A percentile compares a stretch with the other conserved stretches of the same genome.
These are phyloP conservation scores for Psilocybe tampanensis DNA, from an alignment of 768 basidiomycete species.

Conservation along the genomic window DNA sequence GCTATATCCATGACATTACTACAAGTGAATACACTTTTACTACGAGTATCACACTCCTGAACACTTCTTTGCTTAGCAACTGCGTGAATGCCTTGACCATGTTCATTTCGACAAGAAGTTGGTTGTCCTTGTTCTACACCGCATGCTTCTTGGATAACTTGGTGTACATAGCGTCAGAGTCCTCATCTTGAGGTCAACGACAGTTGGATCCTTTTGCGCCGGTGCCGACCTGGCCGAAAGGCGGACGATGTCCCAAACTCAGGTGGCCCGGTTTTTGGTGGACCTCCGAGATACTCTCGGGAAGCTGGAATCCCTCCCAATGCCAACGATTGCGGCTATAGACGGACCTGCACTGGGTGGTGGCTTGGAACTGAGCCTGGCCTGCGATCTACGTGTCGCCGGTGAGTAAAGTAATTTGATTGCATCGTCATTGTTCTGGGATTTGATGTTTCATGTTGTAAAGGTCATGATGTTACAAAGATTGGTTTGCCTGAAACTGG, in stretches of 20 bases:
- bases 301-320: constrained; percentile 77
- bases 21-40: constrained; percentile 43
- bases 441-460: background rate
- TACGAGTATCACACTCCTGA: background rate
- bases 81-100: constrained; percentile 66
- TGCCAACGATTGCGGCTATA: constrained; percentile 91
- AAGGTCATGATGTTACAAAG: constrained; percentile 72
- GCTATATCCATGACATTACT: constrained; percentile 80
- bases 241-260: constrained; percentile 73
- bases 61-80: constrained; percentile 49
- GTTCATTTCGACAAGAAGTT: constrained; percentile 71
- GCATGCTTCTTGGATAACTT: constrained; percentile 1
- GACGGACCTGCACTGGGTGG: constrained; percentile 94
- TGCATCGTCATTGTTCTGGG: background rate
- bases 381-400: constrained; percentile 89
- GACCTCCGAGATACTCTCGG: constrained; percentile 73
- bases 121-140: constrained; percentile 7
- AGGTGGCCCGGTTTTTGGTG: constrained; percentile 78
- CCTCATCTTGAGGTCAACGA: constrained; percentile 81
- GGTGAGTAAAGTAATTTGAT: constrained; percentile 49
- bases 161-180: constrained; percentile 59
- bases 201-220: constrained; percentile 82
- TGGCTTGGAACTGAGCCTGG: constrained; percentile 85
- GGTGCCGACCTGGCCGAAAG: constrained; percentile 90
- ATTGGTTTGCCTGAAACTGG: constrained; percentile 84